A percentile compares a stretch with the other conserved stretches of the same genome.
Conservation (phyloP, 2,329 filamentous ascomycete genomes). For the Elsinoe batatas region DNA sequence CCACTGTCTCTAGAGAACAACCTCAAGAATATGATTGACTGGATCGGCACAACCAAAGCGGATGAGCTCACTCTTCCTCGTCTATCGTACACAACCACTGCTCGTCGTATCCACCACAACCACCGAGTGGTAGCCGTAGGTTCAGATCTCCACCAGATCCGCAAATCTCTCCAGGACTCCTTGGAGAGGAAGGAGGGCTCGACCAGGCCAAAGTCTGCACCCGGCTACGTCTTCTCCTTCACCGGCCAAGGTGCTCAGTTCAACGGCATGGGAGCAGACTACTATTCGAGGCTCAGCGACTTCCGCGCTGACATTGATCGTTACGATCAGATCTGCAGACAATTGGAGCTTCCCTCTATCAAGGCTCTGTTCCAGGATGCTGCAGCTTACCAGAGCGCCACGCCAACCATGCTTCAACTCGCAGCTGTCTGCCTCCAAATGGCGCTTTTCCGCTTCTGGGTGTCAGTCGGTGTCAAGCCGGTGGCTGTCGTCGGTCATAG, state of each 20-base stretch:
- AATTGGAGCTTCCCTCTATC: conserved; percentile 10
- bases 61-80: conserved; percentile 38
- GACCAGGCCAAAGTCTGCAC: conserved; percentile 17
- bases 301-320: conserved; percentile 12
- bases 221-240: conserved; percentile 30
- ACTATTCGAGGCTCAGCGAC: conserved; percentile 4
- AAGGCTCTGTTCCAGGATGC: not conserved
- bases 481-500: conserved; percentile 24
- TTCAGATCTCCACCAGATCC: conserved; percentile 24
- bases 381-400: not conserved
- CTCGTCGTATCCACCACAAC: conserved; percentile 39
- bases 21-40: conserved; percentile 37
- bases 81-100: conserved; percentile 59
- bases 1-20: conserved; percentile 42
- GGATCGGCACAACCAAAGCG: not conserved
- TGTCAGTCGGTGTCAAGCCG: conserved; percentile 23
- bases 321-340: conserved; percentile 13
- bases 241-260: conserved; percentile 31
- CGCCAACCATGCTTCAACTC: conserved; percentile 28
- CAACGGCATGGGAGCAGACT: conserved; percentile 18
- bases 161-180: conserved; percentile 17
- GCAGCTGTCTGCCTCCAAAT: conserved; percentile 34
- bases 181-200: conserved; percentile 14
- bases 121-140: conserved; percentile 28
- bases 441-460: conserved; percentile 25